phyloP scores from a whole-genome alignment of 208 protist genomes.

The Tetramitus jugosus region DNA sequence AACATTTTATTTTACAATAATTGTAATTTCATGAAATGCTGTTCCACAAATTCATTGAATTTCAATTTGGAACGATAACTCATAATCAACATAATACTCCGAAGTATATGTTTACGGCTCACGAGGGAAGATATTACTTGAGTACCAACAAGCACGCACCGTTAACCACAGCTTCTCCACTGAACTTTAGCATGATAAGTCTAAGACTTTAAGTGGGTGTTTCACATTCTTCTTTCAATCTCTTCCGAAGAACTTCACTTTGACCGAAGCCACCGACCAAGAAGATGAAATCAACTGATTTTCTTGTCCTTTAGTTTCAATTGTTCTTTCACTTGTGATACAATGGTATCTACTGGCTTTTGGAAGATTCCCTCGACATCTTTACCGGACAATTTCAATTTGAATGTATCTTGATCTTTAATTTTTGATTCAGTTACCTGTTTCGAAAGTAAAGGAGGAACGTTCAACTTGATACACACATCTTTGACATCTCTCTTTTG shows the following conservation, averaged over 20 bases:
- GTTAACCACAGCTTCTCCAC: background rate
- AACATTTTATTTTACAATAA: too few relatives aligned
- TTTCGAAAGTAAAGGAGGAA: background rate
- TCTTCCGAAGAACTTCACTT: background rate
- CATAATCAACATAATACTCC: too few relatives aligned
- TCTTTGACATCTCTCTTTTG: background rate
- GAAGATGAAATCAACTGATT: background rate
- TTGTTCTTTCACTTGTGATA: background rate
- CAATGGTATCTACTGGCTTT: background rate
- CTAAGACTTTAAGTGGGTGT: background rate
- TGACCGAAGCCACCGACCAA: constrained; percentile 2
- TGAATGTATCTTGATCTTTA: too few relatives aligned
- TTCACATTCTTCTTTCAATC: background rate
- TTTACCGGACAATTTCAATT: background rate
- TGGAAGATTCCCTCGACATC: too few relatives aligned
- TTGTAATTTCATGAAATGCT: too few relatives aligned
- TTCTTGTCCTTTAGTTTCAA: background rate
- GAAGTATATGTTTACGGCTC: too few relatives aligned
- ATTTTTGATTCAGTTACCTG: too few relatives aligned
- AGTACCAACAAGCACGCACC: background rate
- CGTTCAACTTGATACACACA: background rate
- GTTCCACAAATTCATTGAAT: too few relatives aligned
- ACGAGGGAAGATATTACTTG: too few relatives aligned
- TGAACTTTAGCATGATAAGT: background rate
- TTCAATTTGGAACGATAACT: too few relatives aligned